phyloP scores from a whole-genome alignment of 371 early-diverging fungal species.

The Umbelopsis sp. region DNA sequence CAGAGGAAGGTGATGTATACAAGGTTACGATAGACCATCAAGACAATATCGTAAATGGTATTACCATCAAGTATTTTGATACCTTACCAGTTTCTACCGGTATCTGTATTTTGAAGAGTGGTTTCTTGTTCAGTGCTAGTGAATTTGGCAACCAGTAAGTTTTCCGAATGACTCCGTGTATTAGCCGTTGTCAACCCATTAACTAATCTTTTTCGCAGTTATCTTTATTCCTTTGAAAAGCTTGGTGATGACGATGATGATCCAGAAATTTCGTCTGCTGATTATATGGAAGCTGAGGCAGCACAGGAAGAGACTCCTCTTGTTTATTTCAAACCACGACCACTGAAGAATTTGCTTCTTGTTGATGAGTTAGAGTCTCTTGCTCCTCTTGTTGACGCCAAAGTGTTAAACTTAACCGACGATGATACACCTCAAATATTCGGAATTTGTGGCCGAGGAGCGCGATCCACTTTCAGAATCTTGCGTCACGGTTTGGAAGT shows the following conservation, averaged over 20 bases:
- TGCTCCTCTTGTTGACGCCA: conserved; percentile 76
- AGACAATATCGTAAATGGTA: conserved; percentile 63
- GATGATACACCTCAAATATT: conserved; percentile 96
- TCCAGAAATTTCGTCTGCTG: conserved; percentile 73
- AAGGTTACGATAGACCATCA: conserved; percentile 89
- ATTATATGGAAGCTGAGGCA: conserved; percentile 66
- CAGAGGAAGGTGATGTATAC: conserved; percentile 94
- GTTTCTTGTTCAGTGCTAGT: conserved; percentile 90
- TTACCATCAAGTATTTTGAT: conserved; percentile 93
- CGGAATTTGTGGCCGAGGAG: conserved; percentile 84
- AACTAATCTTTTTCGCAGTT: conserved; percentile 43
- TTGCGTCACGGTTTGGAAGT: conserved; percentile 93
- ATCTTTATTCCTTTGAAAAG: conserved; percentile 90
- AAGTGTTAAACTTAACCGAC: conserved; percentile 83
- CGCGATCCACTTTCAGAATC: conserved; percentile 83
- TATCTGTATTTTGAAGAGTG: conserved; percentile 89
- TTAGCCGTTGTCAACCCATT: background rate
- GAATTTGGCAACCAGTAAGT: conserved; percentile 93
- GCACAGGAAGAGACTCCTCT: conserved; percentile 47
- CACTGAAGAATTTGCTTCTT: conserved; percentile 79
- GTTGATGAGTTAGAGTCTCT: conserved; percentile 91
- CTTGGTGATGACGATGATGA: conserved; percentile 91
- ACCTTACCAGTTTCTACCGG: conserved; percentile 83
- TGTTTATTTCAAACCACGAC: conserved; percentile 82
- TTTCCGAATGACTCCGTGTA: too few species aligned